phyloP scores from a whole-genome alignment of 345 rosid genomes.

The Pseudoturritis turrita region DNA sequence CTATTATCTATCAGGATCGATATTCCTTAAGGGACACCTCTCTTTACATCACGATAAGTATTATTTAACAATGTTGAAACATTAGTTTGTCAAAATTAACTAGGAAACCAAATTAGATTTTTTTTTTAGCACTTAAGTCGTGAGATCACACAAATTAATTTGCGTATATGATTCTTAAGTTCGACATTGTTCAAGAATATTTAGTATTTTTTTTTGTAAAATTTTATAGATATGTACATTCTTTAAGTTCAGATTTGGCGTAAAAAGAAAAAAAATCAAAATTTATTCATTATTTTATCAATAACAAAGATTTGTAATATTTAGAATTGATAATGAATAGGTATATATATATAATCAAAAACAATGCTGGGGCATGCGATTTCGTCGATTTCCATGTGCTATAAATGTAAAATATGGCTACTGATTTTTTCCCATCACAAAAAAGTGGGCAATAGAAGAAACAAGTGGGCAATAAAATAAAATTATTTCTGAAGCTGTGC shows the following conservation, averaged over 20 bases:
- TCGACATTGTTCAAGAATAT: not conserved
- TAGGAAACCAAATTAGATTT: not conserved
- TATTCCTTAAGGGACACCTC: not conserved
- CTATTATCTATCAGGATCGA: not conserved
- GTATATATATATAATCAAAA: too few relatives aligned
- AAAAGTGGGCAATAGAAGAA: not conserved
- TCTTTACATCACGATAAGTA: not conserved
- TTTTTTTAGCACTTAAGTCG: not conserved
- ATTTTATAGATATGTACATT: too few relatives aligned
- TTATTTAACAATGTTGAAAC: not conserved
- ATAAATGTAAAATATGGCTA: conserved; percentile 18
- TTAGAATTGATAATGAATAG: too few relatives aligned
- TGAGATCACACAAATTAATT: not conserved
- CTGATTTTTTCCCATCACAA: not conserved
- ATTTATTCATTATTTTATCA: too few relatives aligned
- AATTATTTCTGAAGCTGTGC: not conserved
- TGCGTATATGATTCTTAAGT: not conserved
- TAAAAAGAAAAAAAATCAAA: too few relatives aligned
- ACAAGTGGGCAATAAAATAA: not conserved
- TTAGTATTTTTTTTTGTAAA: too few relatives aligned
- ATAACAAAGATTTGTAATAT: too few relatives aligned
- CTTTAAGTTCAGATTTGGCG: too few relatives aligned
- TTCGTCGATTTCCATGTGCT: conserved; percentile 20
- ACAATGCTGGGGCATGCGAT: conserved; percentile 1
- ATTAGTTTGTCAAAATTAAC: not conserved